A percentile compares a stretch with the other conserved stretches of the same genome.
Evolutionary conservation across 73 alveolate genomes (phyloP).

Genomic region (Tetrahymena elliotti): DNA sequence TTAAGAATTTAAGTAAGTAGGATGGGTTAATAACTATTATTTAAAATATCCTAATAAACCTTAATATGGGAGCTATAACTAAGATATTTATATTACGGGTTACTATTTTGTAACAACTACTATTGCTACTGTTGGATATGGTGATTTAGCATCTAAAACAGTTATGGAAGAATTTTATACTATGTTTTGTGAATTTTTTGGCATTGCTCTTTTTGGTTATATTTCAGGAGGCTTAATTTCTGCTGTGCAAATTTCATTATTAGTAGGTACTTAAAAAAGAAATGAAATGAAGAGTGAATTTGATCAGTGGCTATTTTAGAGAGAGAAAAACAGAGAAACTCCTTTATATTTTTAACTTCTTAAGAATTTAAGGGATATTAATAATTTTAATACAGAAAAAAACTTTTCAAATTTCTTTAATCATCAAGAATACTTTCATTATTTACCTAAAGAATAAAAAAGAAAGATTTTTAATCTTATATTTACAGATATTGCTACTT

Average conservation of each 20-base stretch:
- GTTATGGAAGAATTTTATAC: background rate
- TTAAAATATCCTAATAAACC: background rate
- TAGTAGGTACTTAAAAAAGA: background rate
- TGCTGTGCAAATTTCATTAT: background rate
- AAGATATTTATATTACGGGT: background rate
- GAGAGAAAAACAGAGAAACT: background rate
- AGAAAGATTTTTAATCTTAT: background rate
- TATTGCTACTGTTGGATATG: background rate
- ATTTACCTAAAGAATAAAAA: background rate
- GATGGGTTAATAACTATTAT: background rate
- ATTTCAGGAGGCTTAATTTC: background rate
- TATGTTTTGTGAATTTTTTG: background rate
- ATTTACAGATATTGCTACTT: background rate
- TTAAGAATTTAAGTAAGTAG: background rate
- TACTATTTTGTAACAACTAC: background rate
- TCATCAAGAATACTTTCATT: background rate
- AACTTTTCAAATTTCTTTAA: background rate
- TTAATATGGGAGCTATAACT: background rate
- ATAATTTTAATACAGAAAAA: background rate
- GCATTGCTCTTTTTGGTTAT: background rate
- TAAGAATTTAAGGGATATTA: background rate
- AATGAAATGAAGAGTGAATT: background rate
- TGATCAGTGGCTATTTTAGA: background rate
- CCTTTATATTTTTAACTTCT: background rate
- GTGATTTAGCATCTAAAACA: background rate